Evolutionary conservation across 2,329 filamentous ascomycete genomes (phyloP).

Genomic region (Chrysoporthe deuterocubensis): DNA sequence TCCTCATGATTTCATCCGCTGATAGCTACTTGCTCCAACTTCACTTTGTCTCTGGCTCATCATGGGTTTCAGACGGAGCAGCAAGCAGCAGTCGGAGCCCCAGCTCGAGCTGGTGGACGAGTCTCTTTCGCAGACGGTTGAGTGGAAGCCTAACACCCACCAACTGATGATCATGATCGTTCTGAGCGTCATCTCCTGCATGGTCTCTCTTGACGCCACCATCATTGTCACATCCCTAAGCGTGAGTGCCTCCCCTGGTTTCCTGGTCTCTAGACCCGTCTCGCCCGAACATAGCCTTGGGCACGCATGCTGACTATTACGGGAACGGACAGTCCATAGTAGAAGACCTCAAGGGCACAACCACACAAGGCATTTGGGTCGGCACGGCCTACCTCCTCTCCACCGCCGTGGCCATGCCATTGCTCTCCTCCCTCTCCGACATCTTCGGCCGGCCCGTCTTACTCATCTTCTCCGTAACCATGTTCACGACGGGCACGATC

Average conservation of each 20-base stretch:
- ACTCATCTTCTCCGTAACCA: conserved; percentile 38
- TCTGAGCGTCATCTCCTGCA: conserved; percentile 31
- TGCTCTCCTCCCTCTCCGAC: conserved; percentile 40
- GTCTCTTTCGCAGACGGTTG: conserved; percentile 26
- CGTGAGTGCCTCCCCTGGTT: conserved; percentile 20
- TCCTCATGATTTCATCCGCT: conserved; percentile 27
- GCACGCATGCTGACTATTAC: conserved; percentile 1
- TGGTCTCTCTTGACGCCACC: conserved; percentile 32
- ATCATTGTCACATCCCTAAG: conserved; percentile 31
- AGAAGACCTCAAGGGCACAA: conserved; percentile 33
- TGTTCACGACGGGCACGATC: conserved; percentile 50
- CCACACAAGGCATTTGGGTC: conserved; percentile 37
- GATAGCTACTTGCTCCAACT: conserved; percentile 27
- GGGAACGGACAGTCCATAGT: conserved; percentile 32
- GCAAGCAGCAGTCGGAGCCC: conserved; percentile 15
- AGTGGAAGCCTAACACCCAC: conserved; percentile 31
- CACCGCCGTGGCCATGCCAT: conserved; percentile 36
- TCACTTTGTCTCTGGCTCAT: conserved; percentile 24
- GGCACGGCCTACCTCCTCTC: conserved; percentile 37
- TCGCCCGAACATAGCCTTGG: no score
- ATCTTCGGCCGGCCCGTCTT: conserved; percentile 42
- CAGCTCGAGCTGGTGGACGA: conserved; percentile 27
- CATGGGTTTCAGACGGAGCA: conserved; percentile 27
- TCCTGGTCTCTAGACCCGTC: background rate
- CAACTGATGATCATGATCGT: conserved; percentile 33